A percentile compares a stretch with the other conserved stretches of the same genome.
These are phyloP conservation scores for Salvia rosmarinus DNA, from an alignment of 257 asterid genomes.

Conservation along the genomic window DNA sequence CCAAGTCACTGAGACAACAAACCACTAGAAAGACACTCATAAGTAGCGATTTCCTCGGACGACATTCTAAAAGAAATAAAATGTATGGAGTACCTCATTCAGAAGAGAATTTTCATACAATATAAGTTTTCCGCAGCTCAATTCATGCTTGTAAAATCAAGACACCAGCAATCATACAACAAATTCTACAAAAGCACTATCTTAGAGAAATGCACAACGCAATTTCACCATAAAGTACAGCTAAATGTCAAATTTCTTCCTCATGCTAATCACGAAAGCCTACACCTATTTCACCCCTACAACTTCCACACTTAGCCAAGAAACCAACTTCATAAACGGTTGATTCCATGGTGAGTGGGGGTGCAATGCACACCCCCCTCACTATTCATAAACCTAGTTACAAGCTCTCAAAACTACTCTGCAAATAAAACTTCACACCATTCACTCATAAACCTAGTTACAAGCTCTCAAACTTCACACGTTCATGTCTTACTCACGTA, in stretches of 20 bases:
- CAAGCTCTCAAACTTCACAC: constrained; percentile 10
- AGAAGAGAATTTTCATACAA: background rate
- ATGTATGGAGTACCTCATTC: background rate
- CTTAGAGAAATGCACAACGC: background rate
- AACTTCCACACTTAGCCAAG: background rate
- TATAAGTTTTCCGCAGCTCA: background rate
- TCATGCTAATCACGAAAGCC: background rate
- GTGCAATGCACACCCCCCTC: no score
- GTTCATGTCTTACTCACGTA: background rate
- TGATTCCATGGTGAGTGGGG: no score
- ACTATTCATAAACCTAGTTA: no score
- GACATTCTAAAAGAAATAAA: background rate
- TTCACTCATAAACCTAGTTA: background rate
- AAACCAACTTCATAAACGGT: no score
- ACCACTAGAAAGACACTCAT: background rate
- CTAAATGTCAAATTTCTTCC: background rate
- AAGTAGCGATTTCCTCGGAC: background rate
- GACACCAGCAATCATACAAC: background rate
- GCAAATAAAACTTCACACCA: no score
- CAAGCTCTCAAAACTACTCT: no score
- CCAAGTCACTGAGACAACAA: background rate
- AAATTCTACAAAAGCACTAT: background rate
- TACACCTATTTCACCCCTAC: background rate
- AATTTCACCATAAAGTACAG: background rate
- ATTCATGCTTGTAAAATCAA: background rate